Base-by-base conservation (phyloP, 2,329 filamentous ascomycete genomes). In the Lachnellula hyalina region DNA sequence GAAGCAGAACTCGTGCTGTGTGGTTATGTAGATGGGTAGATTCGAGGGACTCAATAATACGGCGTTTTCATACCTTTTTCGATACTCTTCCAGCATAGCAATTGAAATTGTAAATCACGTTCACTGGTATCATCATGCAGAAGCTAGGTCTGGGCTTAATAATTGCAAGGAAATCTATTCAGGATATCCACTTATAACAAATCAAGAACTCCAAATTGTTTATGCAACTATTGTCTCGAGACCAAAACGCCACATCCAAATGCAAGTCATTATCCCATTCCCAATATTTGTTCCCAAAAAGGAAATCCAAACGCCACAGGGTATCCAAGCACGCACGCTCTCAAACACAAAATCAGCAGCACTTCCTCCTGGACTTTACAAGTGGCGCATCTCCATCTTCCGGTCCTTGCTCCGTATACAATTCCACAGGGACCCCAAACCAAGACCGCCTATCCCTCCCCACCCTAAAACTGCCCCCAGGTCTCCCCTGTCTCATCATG, bases 1-100 rank as follows among this genome's bases (percentile, higher is more conserved):
- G 79, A 89, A 89, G 75, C 85, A 89, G 71, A 90, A 90, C 74
- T 87, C 84, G 23, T 90, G 87, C 80, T 89, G 86, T 69, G 66
- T 83, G 56, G 68, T 88, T 65, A 88, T 88, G 84, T 89, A 81
- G 62, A 63, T 63, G 46, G 25, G 32, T 45, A 47, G 46, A 34
- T 17, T 12, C 12, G 17, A 38, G 28, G 25, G 23, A 34, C 4
- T 46, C 32, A 44, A 38, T 21, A 51, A 41, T 23, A 47, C 32
- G 58, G 60, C 58, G 58, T 61, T 59, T 57, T 60, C 45, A 55
- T 51, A 57, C 55, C 50, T 63, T 60, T 58, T 38, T 40, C 28
- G 45, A 57, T 57, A 58, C 49, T 40, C 47, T 56, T 56, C 45
- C 51, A 52, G 57, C 56, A 60, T 60, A 59, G 49, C 49, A 49